Conservation (phyloP, 2,329 filamentous ascomycete species). For the Sporothrix brasiliensis region DNA sequence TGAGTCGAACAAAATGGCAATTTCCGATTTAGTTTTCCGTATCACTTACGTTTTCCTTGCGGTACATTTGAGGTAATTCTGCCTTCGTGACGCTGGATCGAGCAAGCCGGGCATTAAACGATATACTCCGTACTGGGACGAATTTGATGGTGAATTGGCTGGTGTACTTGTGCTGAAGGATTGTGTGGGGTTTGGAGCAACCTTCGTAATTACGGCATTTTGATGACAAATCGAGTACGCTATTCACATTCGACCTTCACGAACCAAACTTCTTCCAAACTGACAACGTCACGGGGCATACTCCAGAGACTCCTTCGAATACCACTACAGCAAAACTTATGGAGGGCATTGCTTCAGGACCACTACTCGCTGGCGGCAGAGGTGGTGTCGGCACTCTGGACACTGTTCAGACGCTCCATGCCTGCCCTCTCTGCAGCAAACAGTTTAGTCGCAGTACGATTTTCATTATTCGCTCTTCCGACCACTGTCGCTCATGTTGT, state of each 20-base stretch:
- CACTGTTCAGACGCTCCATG: neutral
- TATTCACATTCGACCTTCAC: neutral
- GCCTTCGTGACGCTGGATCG: neutral
- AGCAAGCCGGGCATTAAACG: neutral
- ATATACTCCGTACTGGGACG: neutral
- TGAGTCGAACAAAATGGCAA: too few species aligned
- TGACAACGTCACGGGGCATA: neutral
- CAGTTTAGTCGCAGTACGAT: slow-evolving; percentile 2
- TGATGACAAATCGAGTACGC: slow-evolving; percentile 9
- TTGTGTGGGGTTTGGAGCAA: neutral
- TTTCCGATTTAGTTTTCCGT: too few species aligned
- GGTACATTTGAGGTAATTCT: too few species aligned
- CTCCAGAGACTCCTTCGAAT: neutral
- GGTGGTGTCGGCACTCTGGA: neutral
- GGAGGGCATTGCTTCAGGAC: neutral
- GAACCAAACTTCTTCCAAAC: neutral
- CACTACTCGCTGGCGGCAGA: neutral
- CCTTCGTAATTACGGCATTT: neutral
- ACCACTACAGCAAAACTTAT: neutral
- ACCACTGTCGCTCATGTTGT: neutral
- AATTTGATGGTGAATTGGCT: neutral
- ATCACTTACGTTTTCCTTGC: too few species aligned
- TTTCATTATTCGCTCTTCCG: neutral
- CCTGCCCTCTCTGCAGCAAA: neutral
- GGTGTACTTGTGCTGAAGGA: neutral